A percentile compares a stretch with the other conserved stretches of the same genome.
phyloP scores from a whole-genome alignment of 2,329 filamentous ascomycete species.

The Aureobasidium sp. region DNA sequence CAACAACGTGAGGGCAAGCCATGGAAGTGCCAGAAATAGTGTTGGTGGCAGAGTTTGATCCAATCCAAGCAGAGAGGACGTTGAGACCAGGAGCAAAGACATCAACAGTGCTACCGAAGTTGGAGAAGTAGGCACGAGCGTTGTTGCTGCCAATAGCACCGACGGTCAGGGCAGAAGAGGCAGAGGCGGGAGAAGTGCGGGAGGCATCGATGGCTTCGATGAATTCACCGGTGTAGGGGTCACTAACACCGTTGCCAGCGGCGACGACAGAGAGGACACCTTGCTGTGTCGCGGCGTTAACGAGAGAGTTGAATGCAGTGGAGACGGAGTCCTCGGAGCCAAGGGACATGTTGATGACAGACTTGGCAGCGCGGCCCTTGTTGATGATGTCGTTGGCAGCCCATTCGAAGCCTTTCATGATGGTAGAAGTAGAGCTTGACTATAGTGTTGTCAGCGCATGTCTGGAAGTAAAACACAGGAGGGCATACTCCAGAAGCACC shows the following conservation, averaged over 20 bases:
- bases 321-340: slow-evolving; percentile 37
- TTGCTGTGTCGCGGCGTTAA: slow-evolving; percentile 38
- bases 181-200: slow-evolving; percentile 28
- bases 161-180: slow-evolving; percentile 30
- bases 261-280: slow-evolving; percentile 50
- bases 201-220: slow-evolving; percentile 9
- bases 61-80: slow-evolving; percentile 42
- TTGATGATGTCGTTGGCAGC: slow-evolving; percentile 30
- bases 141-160: slow-evolving; percentile 28
- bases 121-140: slow-evolving; percentile 32
- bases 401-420: slow-evolving; percentile 55
- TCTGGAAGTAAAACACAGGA: neutral
- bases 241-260: slow-evolving; percentile 44
- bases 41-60: slow-evolving; percentile 37
- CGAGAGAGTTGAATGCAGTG: slow-evolving; percentile 44
- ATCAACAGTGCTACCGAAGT: slow-evolving; percentile 33
- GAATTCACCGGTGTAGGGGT: slow-evolving; percentile 20
- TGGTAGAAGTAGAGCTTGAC: slow-evolving; percentile 42
- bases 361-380: slow-evolving; percentile 28
- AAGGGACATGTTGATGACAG: slow-evolving; percentile 52
- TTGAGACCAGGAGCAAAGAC: slow-evolving; percentile 32
- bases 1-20: slow-evolving; percentile 61
- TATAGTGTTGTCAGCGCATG: neutral
- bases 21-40: slow-evolving; percentile 54
- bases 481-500: slow-evolving; percentile 16